Evolutionary conservation across 2,329 filamentous ascomycete genomes (phyloP).

Genomic region (Aspergillus fumigatus): DNA sequence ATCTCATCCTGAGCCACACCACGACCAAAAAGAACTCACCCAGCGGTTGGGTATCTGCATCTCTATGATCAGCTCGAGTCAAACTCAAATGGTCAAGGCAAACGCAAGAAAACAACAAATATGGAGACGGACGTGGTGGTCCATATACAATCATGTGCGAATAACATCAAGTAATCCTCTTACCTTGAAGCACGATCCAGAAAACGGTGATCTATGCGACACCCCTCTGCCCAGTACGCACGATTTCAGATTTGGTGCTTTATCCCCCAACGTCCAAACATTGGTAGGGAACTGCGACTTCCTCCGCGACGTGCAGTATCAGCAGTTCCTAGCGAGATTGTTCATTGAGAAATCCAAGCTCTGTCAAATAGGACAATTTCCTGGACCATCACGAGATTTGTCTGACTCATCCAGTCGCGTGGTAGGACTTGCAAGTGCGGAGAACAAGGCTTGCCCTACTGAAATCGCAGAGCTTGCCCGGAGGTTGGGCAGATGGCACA

Average conservation of each 20-base stretch:
- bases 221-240: background rate
- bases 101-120: background rate
- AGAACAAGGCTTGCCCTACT: background rate
- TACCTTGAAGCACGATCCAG: slow-evolving; percentile 1
- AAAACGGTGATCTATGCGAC: background rate
- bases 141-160: slow-evolving; percentile 3
- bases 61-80: slow-evolving; percentile 3
- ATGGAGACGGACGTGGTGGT: slow-evolving; percentile 9
- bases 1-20: slow-evolving; percentile 3
- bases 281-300: slow-evolving; percentile 4
- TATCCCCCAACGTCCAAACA: background rate
- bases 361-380: background rate
- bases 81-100: background rate
- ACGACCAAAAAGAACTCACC: slow-evolving; percentile 1
- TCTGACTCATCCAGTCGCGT: background rate
- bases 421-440: background rate
- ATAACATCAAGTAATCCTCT: slow-evolving; percentile 1
- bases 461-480: background rate
- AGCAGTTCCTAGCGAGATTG: slow-evolving; percentile 2
- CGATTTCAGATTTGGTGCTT: slow-evolving; percentile 5
- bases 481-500: background rate
- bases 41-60: slow-evolving; percentile 6
- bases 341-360: slow-evolving; percentile 10
- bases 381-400: background rate
- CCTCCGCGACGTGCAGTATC: slow-evolving; percentile 4